Evolutionary conservation across 2,329 filamentous ascomycete species (phyloP).

Genomic region (Didymella exigua): DNA sequence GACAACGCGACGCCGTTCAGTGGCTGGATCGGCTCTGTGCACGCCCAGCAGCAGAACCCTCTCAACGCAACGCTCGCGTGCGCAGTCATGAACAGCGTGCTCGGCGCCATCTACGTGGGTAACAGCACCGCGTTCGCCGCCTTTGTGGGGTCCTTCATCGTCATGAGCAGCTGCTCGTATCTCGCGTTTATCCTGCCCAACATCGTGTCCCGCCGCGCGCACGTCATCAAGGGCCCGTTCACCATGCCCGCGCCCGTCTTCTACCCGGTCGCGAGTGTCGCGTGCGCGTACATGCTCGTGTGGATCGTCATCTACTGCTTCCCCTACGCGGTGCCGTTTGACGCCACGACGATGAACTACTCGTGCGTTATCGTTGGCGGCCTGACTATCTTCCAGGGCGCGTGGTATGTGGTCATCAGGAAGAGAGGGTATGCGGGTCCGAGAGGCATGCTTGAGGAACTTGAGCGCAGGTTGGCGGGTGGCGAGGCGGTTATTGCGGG

Average conservation of each 20-base stretch:
- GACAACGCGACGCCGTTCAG: slow-evolving; percentile 63
- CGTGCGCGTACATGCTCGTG: slow-evolving; percentile 63
- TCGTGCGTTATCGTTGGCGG: slow-evolving; percentile 59
- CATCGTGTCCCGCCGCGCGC: slow-evolving; percentile 45
- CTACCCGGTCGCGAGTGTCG: slow-evolving; percentile 58
- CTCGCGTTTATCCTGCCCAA: slow-evolving; percentile 65
- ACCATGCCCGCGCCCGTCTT: slow-evolving; percentile 52
- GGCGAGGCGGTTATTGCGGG: slow-evolving; percentile 15
- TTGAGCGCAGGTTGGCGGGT: slow-evolving; percentile 21
- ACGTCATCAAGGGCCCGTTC: slow-evolving; percentile 64
- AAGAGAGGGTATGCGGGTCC: slow-evolving; percentile 50
- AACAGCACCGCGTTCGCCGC: slow-evolving; percentile 70
- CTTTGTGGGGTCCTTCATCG: slow-evolving; percentile 65
- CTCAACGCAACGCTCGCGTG: slow-evolving; percentile 62
- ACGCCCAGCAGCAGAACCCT: slow-evolving; percentile 55
- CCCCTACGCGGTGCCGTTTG: slow-evolving; percentile 54
- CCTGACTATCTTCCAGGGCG: slow-evolving; percentile 55
- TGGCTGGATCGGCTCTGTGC: slow-evolving; percentile 55
- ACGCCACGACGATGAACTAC: slow-evolving; percentile 60
- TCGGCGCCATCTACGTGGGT: slow-evolving; percentile 70
- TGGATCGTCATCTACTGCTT: slow-evolving; percentile 70
- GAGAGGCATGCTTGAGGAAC: slow-evolving; percentile 31
- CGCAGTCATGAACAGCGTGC: slow-evolving; percentile 57
- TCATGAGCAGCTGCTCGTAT: slow-evolving; percentile 63
- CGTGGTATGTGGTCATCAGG: slow-evolving; percentile 51